Evolutionary conservation across 306 rosid genomes (phyloP).

Genomic region (Elaeagnus macrophylla): DNA sequence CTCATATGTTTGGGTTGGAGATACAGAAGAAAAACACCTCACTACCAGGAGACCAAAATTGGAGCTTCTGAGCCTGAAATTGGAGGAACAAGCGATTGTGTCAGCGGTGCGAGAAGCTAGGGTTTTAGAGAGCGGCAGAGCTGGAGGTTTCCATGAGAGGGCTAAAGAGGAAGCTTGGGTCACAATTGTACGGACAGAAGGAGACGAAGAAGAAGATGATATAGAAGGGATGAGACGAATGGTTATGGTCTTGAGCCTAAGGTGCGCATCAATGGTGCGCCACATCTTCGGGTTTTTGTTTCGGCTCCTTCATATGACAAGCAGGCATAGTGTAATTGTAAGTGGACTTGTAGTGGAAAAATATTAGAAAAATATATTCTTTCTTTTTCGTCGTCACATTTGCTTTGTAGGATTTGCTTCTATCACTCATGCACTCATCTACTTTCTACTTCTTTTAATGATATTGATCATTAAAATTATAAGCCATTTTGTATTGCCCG

Average conservation of each 20-base stretch:
- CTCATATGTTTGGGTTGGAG: conserved; percentile 37
- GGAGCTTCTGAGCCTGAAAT: conserved; percentile 8
- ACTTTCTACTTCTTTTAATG: no score
- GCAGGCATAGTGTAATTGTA: no score
- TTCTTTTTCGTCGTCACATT: no score
- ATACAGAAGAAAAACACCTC: conserved; percentile 46
- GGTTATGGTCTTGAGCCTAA: conserved; percentile 12
- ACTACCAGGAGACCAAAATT: conserved; percentile 10
- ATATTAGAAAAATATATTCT: no score
- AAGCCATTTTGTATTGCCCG: no score
- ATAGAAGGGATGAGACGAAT: conserved; percentile 25
- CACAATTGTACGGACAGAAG: conserved; percentile 26
- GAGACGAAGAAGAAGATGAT: conserved; percentile 19
- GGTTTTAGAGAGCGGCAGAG: conserved; percentile 14
- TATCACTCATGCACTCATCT: no score
- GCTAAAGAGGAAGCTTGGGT: conserved; percentile 13
- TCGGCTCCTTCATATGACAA: no score
- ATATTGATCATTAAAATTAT: no score
- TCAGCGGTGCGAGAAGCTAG: conserved; percentile 14
- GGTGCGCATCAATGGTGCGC: conserved; percentile 48
- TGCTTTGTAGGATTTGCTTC: no score
- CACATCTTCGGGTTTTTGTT: conserved; percentile 23
- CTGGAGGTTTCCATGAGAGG: conserved; percentile 13
- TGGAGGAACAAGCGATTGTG: not conserved
- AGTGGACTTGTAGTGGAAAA: no score